Evolutionary conservation across 257 asterid species (phyloP), one percentile per base, ranked within the genome.

Genomic region (Marsdenia floribunda): DNA sequence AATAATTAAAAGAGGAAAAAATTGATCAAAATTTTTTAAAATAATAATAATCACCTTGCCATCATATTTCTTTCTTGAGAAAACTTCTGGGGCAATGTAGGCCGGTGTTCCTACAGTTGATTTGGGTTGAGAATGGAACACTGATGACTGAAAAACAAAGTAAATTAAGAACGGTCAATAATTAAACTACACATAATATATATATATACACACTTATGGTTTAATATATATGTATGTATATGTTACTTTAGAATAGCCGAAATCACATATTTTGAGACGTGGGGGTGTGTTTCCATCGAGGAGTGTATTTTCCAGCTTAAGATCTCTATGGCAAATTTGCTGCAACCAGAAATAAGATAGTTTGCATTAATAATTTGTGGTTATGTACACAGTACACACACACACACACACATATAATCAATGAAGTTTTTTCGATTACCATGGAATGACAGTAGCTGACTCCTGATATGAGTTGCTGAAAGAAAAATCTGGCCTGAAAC

Each of bases 101-200:
- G 97, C 96, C 0, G 97, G 97, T 1, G 97, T 90, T 65, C 96
- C 98, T 0, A 93, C 97, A 0, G 97, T 93, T n/a, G 97, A 93
- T 80, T 93, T 93, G 0, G 97, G 97, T 83, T 91, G 97, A 42
- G 97, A 93, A 85, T 93, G 98, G 67, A 93, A 52, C 13, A 88
- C 92, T 0, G 93, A 75, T 11, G 97, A 93, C 97, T 93, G 75
- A 19, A 78, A 73, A 74, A 21, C 33, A 29, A 29, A 29, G 33
- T 55, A 47, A 74, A 65, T 2, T 7, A 21, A 13, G 15, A 50
- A 3, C 22, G 42, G 7, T 85, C 0, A 82, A 26, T 37, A 75
- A 64, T 33, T 50, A 2, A 70, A 21, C 24, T 9, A 59, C 16
- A 44, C 52, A 22, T 21, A 16, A 44, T 44, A 44, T 44, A 44